These are phyloP conservation scores for Boeremia exigua DNA, from an alignment of 2,329 filamentous ascomycete species.

Conservation along the genomic window DNA sequence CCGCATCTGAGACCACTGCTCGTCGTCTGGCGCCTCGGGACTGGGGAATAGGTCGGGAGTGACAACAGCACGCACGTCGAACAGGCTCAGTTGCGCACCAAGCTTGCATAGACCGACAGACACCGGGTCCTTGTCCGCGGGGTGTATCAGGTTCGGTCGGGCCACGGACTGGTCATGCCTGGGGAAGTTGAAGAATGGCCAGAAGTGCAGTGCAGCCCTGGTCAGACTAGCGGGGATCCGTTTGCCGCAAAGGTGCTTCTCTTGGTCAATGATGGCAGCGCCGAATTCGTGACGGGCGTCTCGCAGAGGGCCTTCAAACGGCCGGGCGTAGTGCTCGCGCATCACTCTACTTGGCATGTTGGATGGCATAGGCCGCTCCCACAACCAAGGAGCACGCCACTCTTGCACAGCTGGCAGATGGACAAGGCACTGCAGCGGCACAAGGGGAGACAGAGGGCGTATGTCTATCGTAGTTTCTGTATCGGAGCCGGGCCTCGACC, in stretches of 20 bases:
- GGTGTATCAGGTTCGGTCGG: slow-evolving; percentile 20
- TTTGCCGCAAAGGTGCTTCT: slow-evolving; percentile 17
- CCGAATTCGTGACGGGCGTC: slow-evolving; percentile 23
- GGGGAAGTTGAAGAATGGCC: slow-evolving; percentile 13
- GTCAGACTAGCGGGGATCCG: slow-evolving; percentile 14
- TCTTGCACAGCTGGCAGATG: slow-evolving; percentile 14
- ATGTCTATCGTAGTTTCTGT: slow-evolving; percentile 13
- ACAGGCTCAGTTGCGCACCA: slow-evolving; percentile 13
- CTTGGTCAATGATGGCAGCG: slow-evolving; percentile 17
- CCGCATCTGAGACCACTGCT: slow-evolving; percentile 22
- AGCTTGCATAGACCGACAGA: slow-evolving; percentile 18
- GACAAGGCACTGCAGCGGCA: slow-evolving; percentile 19
- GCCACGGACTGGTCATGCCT: slow-evolving; percentile 11
- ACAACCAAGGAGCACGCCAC: slow-evolving; percentile 19
- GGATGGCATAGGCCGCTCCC: slow-evolving; percentile 19
- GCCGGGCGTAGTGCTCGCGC: slow-evolving; percentile 18
- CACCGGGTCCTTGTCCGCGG: slow-evolving; percentile 16
- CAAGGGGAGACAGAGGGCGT: slow-evolving; percentile 23
- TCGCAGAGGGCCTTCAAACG: slow-evolving; percentile 20
- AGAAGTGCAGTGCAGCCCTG: slow-evolving; percentile 19
- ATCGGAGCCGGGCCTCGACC: slow-evolving; percentile 1
- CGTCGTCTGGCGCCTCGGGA: slow-evolving; percentile 7
- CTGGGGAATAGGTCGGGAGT: slow-evolving; percentile 16
- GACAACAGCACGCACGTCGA: slow-evolving; percentile 19
- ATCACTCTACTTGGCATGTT: slow-evolving; percentile 15